Evolutionary conservation across 1,284 basidiomycete genomes (phyloP).

Genomic region (Taiwanofungus camphoratus): DNA sequence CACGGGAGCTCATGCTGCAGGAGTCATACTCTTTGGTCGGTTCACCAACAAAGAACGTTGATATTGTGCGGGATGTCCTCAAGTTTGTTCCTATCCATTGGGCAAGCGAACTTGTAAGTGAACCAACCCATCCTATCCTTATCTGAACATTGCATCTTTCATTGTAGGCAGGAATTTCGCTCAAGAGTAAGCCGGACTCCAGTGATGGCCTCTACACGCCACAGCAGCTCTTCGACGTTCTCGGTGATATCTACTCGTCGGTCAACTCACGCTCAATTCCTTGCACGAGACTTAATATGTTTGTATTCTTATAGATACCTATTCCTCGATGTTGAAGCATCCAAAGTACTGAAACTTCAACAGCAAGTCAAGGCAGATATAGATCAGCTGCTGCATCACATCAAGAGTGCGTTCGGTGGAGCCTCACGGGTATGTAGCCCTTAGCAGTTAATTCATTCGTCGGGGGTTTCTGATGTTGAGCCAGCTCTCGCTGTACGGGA

Average conservation of each 20-base stretch:
- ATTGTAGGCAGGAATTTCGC: constrained; percentile 63
- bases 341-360: constrained; percentile 49
- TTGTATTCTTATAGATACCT: constrained; percentile 43
- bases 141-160: background rate
- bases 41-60: constrained; percentile 45
- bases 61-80: constrained; percentile 69
- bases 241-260: constrained; percentile 66
- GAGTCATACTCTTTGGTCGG: constrained; percentile 52
- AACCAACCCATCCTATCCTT: background rate
- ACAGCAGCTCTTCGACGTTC: constrained; percentile 53
- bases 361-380: constrained; percentile 46
- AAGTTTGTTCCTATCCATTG: constrained; percentile 62
- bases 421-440: constrained; percentile 20
- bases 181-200: constrained; percentile 53
- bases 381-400: constrained; percentile 46
- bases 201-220: constrained; percentile 53
- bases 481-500: constrained; percentile 44
- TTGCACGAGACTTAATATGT: background rate
- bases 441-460: constrained; percentile 23
- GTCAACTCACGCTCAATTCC: constrained; percentile 17
- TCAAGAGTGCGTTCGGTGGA: constrained; percentile 36
- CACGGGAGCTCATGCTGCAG: constrained; percentile 46
- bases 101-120: constrained; percentile 62
- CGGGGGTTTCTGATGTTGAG: constrained; percentile 14
- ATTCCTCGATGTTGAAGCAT: constrained; percentile 65